phyloP scores from a whole-genome alignment of 1,284 basidiomycete species.

The Ganoderma resinaceum region DNA sequence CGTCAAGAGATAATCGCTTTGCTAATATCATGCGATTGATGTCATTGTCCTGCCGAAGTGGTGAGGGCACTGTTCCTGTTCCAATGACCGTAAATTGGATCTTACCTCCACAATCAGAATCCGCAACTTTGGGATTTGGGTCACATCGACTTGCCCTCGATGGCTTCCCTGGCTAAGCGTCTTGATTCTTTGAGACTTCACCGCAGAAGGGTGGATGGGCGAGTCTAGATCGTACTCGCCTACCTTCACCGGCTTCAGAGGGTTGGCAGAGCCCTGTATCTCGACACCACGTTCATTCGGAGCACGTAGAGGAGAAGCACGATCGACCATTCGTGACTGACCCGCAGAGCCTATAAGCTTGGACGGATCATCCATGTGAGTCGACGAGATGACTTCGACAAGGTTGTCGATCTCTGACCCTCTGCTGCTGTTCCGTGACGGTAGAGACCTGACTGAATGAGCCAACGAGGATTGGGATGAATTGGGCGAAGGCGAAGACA shows the following conservation, averaged over 20 bases:
- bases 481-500: constrained; percentile 9
- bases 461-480: constrained; percentile 25
- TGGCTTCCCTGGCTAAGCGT: background rate
- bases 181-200: background rate
- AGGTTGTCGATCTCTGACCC: constrained; percentile 64
- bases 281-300: constrained; percentile 40
- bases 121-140: constrained; percentile 47
- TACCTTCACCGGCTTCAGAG: constrained; percentile 51
- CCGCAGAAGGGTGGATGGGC: background rate
- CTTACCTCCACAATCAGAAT: constrained; percentile 78
- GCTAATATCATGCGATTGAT: constrained; percentile 80
- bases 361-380: constrained; percentile 42
- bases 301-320: constrained; percentile 7
- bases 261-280: constrained; percentile 44
- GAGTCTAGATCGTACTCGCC: constrained; percentile 46
- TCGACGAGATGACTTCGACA: constrained; percentile 67
- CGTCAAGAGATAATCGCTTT: constrained; percentile 73
- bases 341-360: background rate
- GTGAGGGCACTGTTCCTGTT: background rate
- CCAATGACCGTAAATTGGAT: background rate
- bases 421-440: constrained; percentile 31
- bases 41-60: constrained; percentile 65
- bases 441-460: constrained; percentile 30
- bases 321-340: background rate
- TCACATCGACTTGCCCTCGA: background rate